These are phyloP conservation scores for Bombardia bombarda DNA, from an alignment of 495 filamentous ascomycete genomes.

Conservation along the genomic window DNA sequence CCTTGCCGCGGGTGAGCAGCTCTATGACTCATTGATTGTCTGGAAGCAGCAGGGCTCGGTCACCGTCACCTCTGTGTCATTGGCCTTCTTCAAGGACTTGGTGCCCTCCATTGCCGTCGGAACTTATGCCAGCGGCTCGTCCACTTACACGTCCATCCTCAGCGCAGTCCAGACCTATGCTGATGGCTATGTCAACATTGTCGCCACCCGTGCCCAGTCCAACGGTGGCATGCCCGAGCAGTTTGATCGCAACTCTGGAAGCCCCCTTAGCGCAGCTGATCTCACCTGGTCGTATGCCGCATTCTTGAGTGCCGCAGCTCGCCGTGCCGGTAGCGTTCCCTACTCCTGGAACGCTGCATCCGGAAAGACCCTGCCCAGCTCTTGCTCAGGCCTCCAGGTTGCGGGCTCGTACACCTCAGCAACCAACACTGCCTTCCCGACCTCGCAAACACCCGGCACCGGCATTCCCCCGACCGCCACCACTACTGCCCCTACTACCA, in stretches of 20 bases:
- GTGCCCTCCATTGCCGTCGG: conserved; percentile 39
- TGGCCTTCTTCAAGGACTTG: conserved; percentile 52
- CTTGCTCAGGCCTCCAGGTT: conserved; percentile 44
- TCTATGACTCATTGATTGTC: conserved; percentile 57
- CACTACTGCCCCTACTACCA: conserved; percentile 21
- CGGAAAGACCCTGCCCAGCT: conserved; percentile 41
- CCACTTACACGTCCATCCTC: conserved; percentile 43
- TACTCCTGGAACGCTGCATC: conserved; percentile 43
- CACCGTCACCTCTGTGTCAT: conserved; percentile 42
- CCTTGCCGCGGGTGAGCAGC: conserved; percentile 55
- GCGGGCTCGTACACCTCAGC: conserved; percentile 52
- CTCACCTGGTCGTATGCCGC: conserved; percentile 64
- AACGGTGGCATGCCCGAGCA: conserved; percentile 56
- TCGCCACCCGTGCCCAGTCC: conserved; percentile 36
- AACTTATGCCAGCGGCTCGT: conserved; percentile 37
- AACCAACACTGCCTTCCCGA: conserved; percentile 48
- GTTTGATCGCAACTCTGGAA: conserved; percentile 44
- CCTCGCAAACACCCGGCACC: conserved; percentile 37
- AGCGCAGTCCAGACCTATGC: conserved; percentile 52
- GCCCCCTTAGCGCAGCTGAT: conserved; percentile 47
- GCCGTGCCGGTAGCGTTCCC: conserved; percentile 41
- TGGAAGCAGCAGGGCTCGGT: conserved; percentile 48
- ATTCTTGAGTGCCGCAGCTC: conserved; percentile 52
- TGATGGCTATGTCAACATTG: conserved; percentile 53
- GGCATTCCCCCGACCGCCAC: conserved; percentile 5